Conservation (phyloP, 305 asterid species). For the Solanum hybrid region DNA sequence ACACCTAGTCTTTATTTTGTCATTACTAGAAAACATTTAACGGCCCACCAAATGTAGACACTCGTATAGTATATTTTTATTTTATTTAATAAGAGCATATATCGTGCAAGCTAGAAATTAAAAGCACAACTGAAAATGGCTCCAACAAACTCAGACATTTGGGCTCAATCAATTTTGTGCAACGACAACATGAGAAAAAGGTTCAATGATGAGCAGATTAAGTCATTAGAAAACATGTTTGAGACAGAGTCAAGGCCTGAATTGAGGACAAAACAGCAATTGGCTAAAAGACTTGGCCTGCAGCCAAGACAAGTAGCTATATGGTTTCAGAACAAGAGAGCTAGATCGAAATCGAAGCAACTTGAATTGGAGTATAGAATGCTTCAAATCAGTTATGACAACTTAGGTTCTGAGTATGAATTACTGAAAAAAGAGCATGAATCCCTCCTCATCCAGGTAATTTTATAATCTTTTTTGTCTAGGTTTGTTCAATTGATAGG, state of each 20-base stretch:
- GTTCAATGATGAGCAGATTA: slow-evolving; percentile 57
- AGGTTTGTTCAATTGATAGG: neutral
- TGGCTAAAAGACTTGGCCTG: slow-evolving; percentile 62
- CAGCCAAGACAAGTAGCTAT: slow-evolving; percentile 81
- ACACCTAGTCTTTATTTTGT: slow-evolving; percentile 10
- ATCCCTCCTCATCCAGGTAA: slow-evolving; percentile 50
- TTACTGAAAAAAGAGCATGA: slow-evolving; percentile 53
- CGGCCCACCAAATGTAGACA: slow-evolving; percentile 5
- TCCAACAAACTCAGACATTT: neutral
- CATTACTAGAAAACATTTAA: neutral
- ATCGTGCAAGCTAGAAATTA: neutral
- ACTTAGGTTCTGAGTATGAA: slow-evolving; percentile 39
- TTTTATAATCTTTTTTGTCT: neutral
- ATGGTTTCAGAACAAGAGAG: slow-evolving; percentile 92
- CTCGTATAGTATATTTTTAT: neutral
- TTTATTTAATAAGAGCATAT: neutral
- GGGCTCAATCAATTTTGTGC: neutral
- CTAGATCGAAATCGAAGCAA: slow-evolving; percentile 68
- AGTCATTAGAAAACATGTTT: slow-evolving; percentile 49
- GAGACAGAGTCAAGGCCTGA: slow-evolving; percentile 59
- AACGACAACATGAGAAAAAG: slow-evolving; percentile 31
- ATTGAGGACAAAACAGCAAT: slow-evolving; percentile 54
- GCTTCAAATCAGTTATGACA: slow-evolving; percentile 46
- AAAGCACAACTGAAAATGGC: neutral
- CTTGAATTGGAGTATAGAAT: slow-evolving; percentile 39